Evolutionary conservation across 106 monocot genomes (phyloP), one percentile per base, ranked within the genome.

Genomic region (Triglochin maritima): DNA sequence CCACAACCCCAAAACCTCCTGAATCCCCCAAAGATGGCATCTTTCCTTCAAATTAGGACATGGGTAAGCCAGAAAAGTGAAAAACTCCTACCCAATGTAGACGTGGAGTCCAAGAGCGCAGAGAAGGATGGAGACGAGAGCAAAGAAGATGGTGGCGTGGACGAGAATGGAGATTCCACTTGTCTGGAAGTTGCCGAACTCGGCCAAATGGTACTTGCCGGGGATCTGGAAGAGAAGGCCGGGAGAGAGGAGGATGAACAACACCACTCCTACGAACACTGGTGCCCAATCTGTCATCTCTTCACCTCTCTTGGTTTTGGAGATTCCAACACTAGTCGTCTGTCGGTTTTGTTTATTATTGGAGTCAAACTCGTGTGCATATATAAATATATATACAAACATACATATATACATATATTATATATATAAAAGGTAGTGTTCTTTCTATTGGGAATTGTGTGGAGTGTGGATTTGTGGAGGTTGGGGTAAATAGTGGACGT

Each of bases 121-220:
- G 17, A 66, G 50, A 17, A 66, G 52, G 66, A 66, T 52, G 51
- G 66, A 3, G 66, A 66, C 41, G 66, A 66, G 51, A 17, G 50
- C 49, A 51, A 66, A 66, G 66, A 50, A 66, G 66, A 66, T 50
- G 66, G 52, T 2, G 50, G 66, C 49, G 66, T 66, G 66, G 7
- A 66, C 66, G 17, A 66, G 48, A 9, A 66, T 52, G 66, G 66
- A 66, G 49, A 66, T 5, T 11, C 66, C 66, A 17, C 66, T 66
- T 3, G 66, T 66, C 66, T 66, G 66, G 66, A 66, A 66, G 66
- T 52, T 66, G 49, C 66, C 51, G 16, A 66, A 66, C 66, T 66
- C 66, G 44, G 52, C 51, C 9, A 66, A 49, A 15, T 51, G 49
- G 17, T 50, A 4, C 50, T 17, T 14, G 50, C 66, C 66, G 17